A percentile compares a stretch with the other conserved stretches of the same genome.
Evolutionary conservation across 306 rosid species (phyloP).

Genomic region (Argentina anserina): DNA sequence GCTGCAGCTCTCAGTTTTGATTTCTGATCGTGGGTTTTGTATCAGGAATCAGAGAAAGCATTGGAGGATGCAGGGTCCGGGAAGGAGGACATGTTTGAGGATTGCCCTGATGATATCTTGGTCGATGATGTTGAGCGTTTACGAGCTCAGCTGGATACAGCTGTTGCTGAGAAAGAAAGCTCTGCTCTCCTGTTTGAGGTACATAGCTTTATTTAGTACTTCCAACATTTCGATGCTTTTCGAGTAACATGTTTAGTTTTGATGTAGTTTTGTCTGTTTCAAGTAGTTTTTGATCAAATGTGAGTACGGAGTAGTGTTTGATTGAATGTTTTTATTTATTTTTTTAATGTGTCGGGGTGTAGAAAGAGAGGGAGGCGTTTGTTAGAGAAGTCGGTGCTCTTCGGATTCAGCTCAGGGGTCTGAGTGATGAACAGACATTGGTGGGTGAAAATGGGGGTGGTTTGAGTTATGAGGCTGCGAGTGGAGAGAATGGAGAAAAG

Average conservation of each 20-base stretch:
- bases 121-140: slow-evolving; percentile 38
- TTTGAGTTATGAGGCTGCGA: slow-evolving; percentile 17
- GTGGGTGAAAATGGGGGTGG: slow-evolving; percentile 15
- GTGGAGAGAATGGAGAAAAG: slow-evolving; percentile 26
- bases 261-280: too few relatives aligned
- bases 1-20: not conserved
- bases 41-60: slow-evolving; percentile 13
- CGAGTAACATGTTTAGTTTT: not conserved
- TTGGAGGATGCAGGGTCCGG: slow-evolving; percentile 56
- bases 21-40: not conserved
- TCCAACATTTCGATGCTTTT: not conserved
- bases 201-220: not conserved
- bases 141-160: slow-evolving; percentile 28
- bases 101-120: slow-evolving; percentile 72
- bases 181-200: slow-evolving; percentile 42
- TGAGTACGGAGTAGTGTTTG: too few relatives aligned
- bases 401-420: slow-evolving; percentile 51
- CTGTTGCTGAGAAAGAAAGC: slow-evolving; percentile 45
- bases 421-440: slow-evolving; percentile 29
- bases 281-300: too few relatives aligned
- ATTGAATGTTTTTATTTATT: too few relatives aligned
- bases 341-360: too few relatives aligned
- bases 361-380: slow-evolving; percentile 61
- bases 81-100: slow-evolving; percentile 81
- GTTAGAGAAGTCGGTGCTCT: slow-evolving; percentile 46